Conservation (phyloP, 768 basidiomycete genomes). For the Mycena alexandri region DNA sequence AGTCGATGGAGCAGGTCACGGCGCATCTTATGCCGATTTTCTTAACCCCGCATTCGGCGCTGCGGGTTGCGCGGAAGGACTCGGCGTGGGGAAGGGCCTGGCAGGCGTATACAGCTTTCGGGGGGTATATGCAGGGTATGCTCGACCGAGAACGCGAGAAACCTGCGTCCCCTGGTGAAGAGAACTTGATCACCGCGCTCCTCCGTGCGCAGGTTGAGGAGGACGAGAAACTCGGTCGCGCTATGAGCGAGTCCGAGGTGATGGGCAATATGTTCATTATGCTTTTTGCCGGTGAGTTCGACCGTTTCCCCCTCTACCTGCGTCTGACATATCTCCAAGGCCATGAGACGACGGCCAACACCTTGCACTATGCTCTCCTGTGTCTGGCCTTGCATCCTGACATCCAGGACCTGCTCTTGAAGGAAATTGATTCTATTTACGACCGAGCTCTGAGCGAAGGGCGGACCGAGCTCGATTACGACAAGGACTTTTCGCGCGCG, state of each 20-base stretch:
- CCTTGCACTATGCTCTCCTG: conserved; percentile 34
- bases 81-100: conserved; percentile 29
- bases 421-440: conserved; percentile 31
- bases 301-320: background rate
- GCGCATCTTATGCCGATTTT: conserved; percentile 28
- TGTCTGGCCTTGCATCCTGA: conserved; percentile 34
- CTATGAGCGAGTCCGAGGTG: conserved; percentile 21
- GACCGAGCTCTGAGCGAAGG: conserved; percentile 18
- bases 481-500: conserved; percentile 9
- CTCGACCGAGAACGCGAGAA: conserved; percentile 21
- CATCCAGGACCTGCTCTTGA: conserved; percentile 29
- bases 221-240: conserved; percentile 10
- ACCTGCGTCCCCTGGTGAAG: background rate
- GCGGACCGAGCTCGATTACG: conserved; percentile 20
- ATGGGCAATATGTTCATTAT: conserved; percentile 32
- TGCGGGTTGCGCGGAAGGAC: conserved; percentile 11
- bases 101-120: conserved; percentile 31
- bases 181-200: conserved; percentile 28
- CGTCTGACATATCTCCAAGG: conserved; percentile 10
- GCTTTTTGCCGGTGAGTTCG: conserved; percentile 18
- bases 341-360: conserved; percentile 34
- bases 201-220: conserved; percentile 12
- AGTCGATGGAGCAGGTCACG: conserved; percentile 28
- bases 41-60: conserved; percentile 21
- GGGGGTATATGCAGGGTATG: conserved; percentile 34